Evolutionary conservation across 2,329 filamentous ascomycete species (phyloP), one percentile per base, ranked within the genome.

Genomic region (Monosporascus cannonballus): DNA sequence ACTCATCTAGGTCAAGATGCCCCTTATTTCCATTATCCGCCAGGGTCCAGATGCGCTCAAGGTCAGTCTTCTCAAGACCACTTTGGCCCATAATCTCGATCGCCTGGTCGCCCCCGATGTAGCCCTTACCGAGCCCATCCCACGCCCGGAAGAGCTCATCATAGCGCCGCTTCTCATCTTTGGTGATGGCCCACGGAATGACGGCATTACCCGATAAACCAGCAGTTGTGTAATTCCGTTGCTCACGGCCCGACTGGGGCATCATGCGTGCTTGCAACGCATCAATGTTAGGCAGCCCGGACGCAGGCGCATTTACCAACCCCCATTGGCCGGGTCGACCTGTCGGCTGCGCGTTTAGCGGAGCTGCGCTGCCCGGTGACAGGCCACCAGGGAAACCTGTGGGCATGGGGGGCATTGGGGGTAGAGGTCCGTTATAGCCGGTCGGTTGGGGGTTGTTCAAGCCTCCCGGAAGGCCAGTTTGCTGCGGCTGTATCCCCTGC

Each of bases 21-120:
- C 94, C 94, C 69, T 94, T 94, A 71, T 99, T 96, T 58, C 92
- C 87, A 34, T 92, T 87, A 67, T 99, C 94, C 3, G 93, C 87
- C 54, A 99, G 76, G 9, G 94, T 97, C 94, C 94, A 99, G 49
- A 97, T 86, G 34, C 87, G 82, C 71, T 97, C 94, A 38, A 99
- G 76, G 61, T 97, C 94, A 25, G 86, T 77, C 71, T 95, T 95
- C 47, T 94, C 90, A 30, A 99, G 76, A 42, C 94, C 94, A 74
- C 92, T 96, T 69, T 99, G 94, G 8, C 92, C 90, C 69, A 99
- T 93, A 55, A 99, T 96, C 71, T 99, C 94, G 66, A 97, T 94
- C 15, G 94, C 93, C 62, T 94, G 90, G 61, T 89, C 89, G 50
- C 94, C 94, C 47, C 85, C 88, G 66, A 99, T 95, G 64, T 86